Base-by-base conservation (phyloP, 129 eudicot genomes). In the Deinandra increscens region DNA sequence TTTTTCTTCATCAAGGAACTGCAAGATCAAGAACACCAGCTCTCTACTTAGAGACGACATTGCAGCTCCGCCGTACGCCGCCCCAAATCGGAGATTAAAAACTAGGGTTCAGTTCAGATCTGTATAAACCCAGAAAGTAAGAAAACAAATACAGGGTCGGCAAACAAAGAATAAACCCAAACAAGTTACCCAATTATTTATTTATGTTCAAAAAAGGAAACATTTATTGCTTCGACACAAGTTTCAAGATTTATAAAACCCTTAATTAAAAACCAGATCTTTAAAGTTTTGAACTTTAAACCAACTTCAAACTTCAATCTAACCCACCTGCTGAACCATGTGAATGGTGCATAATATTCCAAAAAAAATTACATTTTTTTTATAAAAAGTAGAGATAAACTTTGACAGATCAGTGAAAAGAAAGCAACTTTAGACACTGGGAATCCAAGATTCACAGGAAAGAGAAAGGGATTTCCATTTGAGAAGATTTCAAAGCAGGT, bases 11-110 rank as follows among this genome's bases (percentile, higher is more conserved):
- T 91, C 97, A 26, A 91, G 84, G 76, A 90, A 90, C 84, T 90
- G 97, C 59, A 84, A 83, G 81, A 90, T 90, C 83, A 90, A 65
- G 83, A 90, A 90, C 75, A 87, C 95, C 49, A 90, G 95, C 79
- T 90, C 97, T 79, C 95, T 90, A 65, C 95, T 90, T 59, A 90
- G 82, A 72, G 96, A 91, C 7, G 96, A 91, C 97, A 91, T 91
- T 71, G 82, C 71, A 46, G 69, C 78, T 39, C 64, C 42, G 66
- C 75, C 84, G 62, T 70, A 49, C 56, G 11, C 56, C 26, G 34
- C 76, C 78, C 76, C 79, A 78, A 74, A 54, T 55, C 78, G 72
- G 68, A 65, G 44, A 71, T 13, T 69, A 54, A 71, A 46, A 70
- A 86, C 70, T 69, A 81, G 75, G 81, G 31, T 26, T 26, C 31